Percentiles rank a stretch among this genome's conserved stretches.
These are phyloP conservation scores for Nadsonia fulvescens DNA, from an alignment of 805 yeast genomes.

Conservation along the genomic window DNA sequence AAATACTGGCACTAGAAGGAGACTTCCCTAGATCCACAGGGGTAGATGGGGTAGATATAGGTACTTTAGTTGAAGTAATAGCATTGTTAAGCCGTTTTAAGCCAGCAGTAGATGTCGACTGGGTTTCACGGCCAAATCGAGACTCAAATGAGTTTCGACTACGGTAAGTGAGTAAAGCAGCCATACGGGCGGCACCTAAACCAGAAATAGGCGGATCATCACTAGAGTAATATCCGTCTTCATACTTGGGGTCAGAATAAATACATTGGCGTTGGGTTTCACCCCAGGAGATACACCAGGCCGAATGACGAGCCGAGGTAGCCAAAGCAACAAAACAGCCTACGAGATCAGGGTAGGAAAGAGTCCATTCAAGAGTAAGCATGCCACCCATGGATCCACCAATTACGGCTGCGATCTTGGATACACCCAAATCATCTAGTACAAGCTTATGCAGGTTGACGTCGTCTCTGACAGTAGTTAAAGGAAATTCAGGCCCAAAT, in stretches of 20 bases:
- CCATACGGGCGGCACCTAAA: conserved; percentile 91
- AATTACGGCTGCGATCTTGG: conserved; percentile 61
- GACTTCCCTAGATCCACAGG: conserved; percentile 4
- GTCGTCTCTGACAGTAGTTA: conserved; percentile 88
- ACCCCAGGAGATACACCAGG: conserved; percentile 99
- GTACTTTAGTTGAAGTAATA: conserved; percentile 11
- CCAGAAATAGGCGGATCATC: conserved; percentile 77
- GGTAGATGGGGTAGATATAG: conserved; percentile 27
- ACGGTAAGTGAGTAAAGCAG: conserved; percentile 83
- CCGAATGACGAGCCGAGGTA: conserved; percentile 84
- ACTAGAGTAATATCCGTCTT: conserved; percentile 69
- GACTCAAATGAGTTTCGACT: conserved; percentile 83
- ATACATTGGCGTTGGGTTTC: conserved; percentile 96
- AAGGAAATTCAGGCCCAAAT: conserved; percentile 94
- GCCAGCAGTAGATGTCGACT: too few relatives aligned
- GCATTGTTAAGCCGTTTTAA: too few relatives aligned
- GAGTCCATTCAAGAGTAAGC: conserved; percentile 81
- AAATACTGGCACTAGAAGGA: background rate
- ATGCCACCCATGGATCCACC: conserved; percentile 99
- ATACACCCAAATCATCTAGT: conserved; percentile 65
- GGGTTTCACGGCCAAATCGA: conserved; percentile 67
- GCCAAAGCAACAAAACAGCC: conserved; percentile 66
- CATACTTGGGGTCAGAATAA: conserved; percentile 84
- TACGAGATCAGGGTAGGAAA: conserved; percentile 49
- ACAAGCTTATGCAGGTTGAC: conserved; percentile 60